These are phyloP conservation scores for Pugionium cornutum DNA, from an alignment of 345 rosid species.

Conservation along the genomic window DNA sequence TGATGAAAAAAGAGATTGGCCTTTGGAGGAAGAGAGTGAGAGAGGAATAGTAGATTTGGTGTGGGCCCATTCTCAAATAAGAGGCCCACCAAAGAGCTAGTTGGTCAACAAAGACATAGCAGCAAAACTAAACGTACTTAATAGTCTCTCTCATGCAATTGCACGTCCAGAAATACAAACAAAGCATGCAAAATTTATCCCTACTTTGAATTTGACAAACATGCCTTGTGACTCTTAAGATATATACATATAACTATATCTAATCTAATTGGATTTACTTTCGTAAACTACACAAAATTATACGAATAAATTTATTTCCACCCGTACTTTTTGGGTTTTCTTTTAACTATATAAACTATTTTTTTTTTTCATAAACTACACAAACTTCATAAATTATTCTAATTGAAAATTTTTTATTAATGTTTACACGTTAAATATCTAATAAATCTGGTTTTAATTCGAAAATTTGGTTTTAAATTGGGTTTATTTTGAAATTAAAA, in stretches of 20 bases:
- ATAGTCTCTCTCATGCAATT: conserved; percentile 20
- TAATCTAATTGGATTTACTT: background rate
- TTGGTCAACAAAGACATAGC: conserved; percentile 21
- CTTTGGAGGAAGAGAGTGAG: conserved; percentile 20
- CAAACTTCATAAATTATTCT: too few relatives aligned
- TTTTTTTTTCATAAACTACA: too few relatives aligned
- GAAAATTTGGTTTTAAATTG: too few relatives aligned
- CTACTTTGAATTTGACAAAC: conserved; percentile 16
- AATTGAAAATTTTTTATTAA: too few relatives aligned
- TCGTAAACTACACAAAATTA: too few relatives aligned
- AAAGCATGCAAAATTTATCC: conserved; percentile 30
- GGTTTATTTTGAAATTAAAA: too few relatives aligned
- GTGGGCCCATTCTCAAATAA: conserved; percentile 26
- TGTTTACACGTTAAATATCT: too few relatives aligned
- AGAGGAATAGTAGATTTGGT: conserved; percentile 29
- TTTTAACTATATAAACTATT: too few relatives aligned
- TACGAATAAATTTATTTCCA: too few relatives aligned
- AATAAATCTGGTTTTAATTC: too few relatives aligned
- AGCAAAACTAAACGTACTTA: conserved; percentile 24
- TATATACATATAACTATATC: background rate
- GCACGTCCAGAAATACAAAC: conserved; percentile 32
- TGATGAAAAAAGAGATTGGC: conserved; percentile 21
- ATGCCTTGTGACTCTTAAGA: background rate
- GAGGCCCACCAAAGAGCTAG: conserved; percentile 32
- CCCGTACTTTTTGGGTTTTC: too few relatives aligned